phyloP scores from a whole-genome alignment of 2,329 filamentous ascomycete species.

The Colletotrichum musae region DNA sequence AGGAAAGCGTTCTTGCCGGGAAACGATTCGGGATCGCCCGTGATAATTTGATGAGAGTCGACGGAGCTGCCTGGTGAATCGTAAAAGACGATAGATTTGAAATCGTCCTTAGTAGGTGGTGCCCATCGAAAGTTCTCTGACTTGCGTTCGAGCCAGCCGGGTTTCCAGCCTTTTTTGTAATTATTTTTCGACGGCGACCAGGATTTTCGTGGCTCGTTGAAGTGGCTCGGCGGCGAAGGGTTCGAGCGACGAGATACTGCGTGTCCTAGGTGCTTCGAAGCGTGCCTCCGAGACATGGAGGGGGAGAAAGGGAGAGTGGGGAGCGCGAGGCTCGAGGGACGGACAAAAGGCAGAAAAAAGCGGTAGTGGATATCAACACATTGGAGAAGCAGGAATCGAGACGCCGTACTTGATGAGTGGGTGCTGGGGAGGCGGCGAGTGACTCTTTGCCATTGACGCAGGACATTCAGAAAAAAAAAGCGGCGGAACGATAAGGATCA shows the following conservation, averaged over 20 bases:
- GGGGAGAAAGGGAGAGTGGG: conserved; percentile 28
- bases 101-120: neutral
- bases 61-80: no score
- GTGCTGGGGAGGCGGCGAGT: conserved; percentile 22
- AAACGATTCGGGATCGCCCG: conserved; percentile 16
- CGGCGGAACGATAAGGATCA: neutral
- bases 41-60: neutral
- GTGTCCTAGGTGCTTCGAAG: neutral
- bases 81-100: neutral
- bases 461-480: conserved; percentile 1
- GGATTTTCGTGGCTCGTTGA: no score
- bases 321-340: conserved; percentile 29
- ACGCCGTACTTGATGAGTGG: neutral
- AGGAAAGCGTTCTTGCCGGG: conserved; percentile 2
- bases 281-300: conserved; percentile 26
- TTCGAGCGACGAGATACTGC: neutral
- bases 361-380: conserved; percentile 39
- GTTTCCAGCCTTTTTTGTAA: no score
- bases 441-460: conserved; percentile 15
- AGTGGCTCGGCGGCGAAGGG: no score
- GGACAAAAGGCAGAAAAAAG: neutral
- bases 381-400: conserved; percentile 15
- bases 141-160: no score
- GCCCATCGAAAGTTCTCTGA: no score
- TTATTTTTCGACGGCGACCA: no score